phyloP scores from a whole-genome alignment of 1,139 yeast species.

The Nakaseomyces bracarensis region DNA sequence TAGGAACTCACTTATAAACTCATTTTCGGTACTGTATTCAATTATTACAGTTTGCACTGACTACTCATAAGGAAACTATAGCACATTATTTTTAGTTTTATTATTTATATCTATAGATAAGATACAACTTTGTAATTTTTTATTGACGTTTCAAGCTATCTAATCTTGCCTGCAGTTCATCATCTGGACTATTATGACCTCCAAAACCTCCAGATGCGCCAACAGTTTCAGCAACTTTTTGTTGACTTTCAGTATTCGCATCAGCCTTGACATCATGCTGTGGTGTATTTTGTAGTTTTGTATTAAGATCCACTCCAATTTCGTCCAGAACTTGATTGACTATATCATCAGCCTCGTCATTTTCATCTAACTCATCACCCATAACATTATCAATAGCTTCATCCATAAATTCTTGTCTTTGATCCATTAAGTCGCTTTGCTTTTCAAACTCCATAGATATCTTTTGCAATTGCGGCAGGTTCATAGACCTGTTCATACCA shows the following conservation, averaged over 20 bases:
- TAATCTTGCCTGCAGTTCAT: slow-evolving; percentile 81
- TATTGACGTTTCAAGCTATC: slow-evolving; percentile 67
- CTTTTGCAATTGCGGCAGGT: slow-evolving; percentile 76
- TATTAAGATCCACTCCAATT: slow-evolving; percentile 81
- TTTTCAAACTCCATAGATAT: slow-evolving; percentile 94
- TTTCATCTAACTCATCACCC: slow-evolving; percentile 70
- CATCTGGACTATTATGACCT: slow-evolving; percentile 48
- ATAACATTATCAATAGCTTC: slow-evolving; percentile 94
- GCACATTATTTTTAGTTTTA: too few relatives aligned
- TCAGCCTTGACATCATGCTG: slow-evolving; percentile 36
- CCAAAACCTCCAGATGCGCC: slow-evolving; percentile 35
- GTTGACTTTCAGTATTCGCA: slow-evolving; percentile 26
- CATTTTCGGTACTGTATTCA: too few relatives aligned
- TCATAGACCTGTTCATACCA: slow-evolving; percentile 85
- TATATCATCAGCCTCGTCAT: slow-evolving; percentile 88
- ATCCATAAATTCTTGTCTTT: slow-evolving; percentile 97
- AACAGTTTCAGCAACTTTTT: slow-evolving; percentile 45
- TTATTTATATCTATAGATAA: too few relatives aligned
- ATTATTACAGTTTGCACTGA: too few relatives aligned
- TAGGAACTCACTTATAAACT: background rate
- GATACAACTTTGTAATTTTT: too few relatives aligned
- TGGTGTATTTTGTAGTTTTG: slow-evolving; percentile 61
- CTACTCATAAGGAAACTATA: too few relatives aligned
- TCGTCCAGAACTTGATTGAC: slow-evolving; percentile 90
- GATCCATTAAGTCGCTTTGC: slow-evolving; percentile 95